Conservation (phyloP, 768 basidiomycete species). For the Tephrocybe sp. region DNA sequence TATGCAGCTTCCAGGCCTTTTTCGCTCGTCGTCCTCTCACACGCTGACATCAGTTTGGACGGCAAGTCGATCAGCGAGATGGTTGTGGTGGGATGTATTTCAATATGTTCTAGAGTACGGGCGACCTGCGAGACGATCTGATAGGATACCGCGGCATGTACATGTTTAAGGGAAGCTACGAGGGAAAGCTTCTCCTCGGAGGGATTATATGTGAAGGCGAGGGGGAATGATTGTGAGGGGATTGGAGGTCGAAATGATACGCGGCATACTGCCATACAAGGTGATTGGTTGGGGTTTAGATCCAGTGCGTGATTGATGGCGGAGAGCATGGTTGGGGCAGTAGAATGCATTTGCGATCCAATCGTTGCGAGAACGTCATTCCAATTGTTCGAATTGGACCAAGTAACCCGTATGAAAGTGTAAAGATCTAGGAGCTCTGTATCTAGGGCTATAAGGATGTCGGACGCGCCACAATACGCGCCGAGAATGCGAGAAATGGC, state of each 20-base stretch:
- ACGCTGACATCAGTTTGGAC: slow-evolving; percentile 25
- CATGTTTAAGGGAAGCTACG: slow-evolving; percentile 17
- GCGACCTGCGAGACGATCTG: slow-evolving; percentile 28
- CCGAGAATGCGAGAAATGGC: slow-evolving; percentile 28
- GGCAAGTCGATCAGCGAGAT: slow-evolving; percentile 19
- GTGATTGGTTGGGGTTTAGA: slow-evolving; percentile 23
- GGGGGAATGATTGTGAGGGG: slow-evolving; percentile 9
- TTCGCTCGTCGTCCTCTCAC: slow-evolving; percentile 20
- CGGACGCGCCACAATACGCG: slow-evolving; percentile 28
- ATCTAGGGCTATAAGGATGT: slow-evolving; percentile 27
- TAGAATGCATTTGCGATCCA: neutral
- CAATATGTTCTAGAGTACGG: slow-evolving; percentile 17
- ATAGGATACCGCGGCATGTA: slow-evolving; percentile 17
- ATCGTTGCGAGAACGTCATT: slow-evolving; percentile 16
- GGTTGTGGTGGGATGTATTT: slow-evolving; percentile 9
- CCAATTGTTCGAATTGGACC: slow-evolving; percentile 25
- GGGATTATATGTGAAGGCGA: slow-evolving; percentile 8
- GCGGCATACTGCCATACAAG: slow-evolving; percentile 25
- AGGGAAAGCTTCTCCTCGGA: slow-evolving; percentile 6
- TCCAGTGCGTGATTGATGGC: slow-evolving; percentile 21
- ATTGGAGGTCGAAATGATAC: slow-evolving; percentile 13
- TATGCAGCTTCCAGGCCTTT: slow-evolving; percentile 22
- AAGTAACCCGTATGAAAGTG: slow-evolving; percentile 22
- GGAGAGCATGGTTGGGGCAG: slow-evolving; percentile 11
- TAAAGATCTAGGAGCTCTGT: slow-evolving; percentile 3